Evolutionary conservation across 163 green algal genomes (phyloP).

Genomic region (Chloromonas sp.): DNA sequence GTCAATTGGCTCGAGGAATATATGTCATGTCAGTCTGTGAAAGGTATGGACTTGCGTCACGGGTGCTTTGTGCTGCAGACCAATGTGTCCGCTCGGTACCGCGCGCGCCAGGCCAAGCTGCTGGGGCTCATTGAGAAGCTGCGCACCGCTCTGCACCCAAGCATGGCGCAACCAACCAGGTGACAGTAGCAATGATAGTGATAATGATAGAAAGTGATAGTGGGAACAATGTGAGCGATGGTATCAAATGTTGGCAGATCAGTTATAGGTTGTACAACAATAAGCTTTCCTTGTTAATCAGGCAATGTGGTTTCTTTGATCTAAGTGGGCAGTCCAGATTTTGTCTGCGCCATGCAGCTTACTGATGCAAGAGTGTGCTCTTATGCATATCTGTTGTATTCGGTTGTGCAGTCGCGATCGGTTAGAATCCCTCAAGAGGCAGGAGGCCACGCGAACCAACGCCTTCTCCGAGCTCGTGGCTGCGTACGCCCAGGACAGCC

Average conservation of each 20-base stretch:
- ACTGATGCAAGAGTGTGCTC: not conserved
- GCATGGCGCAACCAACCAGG: constrained; percentile 35
- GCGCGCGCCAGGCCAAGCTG: constrained; percentile 8
- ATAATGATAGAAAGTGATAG: too few relatives aligned
- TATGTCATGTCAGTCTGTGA: not conserved
- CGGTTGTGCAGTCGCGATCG: constrained; percentile 25
- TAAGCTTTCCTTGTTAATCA: not conserved
- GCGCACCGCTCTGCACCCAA: constrained; percentile 36
- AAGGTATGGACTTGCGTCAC: not conserved
- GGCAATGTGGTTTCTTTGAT: too few relatives aligned
- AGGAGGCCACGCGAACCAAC: constrained; percentile 13
- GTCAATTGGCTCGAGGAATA: not conserved
- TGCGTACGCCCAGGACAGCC: constrained; percentile 14
- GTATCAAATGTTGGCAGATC: not conserved
- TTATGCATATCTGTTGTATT: constrained; percentile 8
- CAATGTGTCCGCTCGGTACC: not conserved
- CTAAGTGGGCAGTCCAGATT: too few relatives aligned
- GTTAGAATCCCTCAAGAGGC: constrained; percentile 16
- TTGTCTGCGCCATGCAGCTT: not conserved
- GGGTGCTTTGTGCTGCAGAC: not conserved
- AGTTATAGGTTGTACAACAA: not conserved
- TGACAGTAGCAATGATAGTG: not conserved
- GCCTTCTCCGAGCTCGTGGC: constrained; percentile 12
- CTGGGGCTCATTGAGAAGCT: constrained; percentile 22
- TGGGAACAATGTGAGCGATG: not conserved